Conservation (phyloP, 23 red algal species). For the Gracilaria vermiculophylla region DNA sequence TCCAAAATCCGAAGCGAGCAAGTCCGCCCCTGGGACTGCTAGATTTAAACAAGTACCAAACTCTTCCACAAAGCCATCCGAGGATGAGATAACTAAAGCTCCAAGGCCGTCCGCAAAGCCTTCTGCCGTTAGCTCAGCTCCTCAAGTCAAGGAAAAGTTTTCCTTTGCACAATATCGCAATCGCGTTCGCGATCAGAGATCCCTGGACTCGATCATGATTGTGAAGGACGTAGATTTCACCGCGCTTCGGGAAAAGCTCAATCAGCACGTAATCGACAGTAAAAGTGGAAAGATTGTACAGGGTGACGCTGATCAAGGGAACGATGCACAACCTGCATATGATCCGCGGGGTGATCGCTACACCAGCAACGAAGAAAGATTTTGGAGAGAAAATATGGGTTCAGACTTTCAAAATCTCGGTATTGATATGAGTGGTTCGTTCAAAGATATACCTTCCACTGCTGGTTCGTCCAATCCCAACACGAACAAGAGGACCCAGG, state of each 20-base stretch:
- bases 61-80: neutral
- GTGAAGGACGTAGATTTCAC: constrained; percentile 57
- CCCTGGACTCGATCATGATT: constrained; percentile 49
- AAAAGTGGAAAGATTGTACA: constrained; percentile 42
- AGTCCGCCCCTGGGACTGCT: constrained; percentile 1
- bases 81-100: neutral
- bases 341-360: constrained; percentile 90
- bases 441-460: constrained; percentile 38
- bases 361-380: constrained; percentile 70
- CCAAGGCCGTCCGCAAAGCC: neutral
- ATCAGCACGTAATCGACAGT: constrained; percentile 22
- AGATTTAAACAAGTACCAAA: constrained; percentile 4
- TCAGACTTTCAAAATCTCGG: constrained; percentile 87
- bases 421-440: constrained; percentile 84
- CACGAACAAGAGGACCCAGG: neutral
- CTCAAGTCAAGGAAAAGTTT: neutral
- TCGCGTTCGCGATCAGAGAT: constrained; percentile 42
- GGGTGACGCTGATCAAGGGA: neutral
- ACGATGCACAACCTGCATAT: neutral
- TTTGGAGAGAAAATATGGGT: constrained; percentile 86
- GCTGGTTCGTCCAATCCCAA: neutral
- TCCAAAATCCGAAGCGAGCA: constrained; percentile 7
- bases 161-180: constrained; percentile 27
- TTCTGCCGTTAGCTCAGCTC: neutral
- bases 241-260: constrained; percentile 37